Evolutionary conservation across 208 protist species (phyloP).

Genomic region (Entamoeba histolytica): DNA sequence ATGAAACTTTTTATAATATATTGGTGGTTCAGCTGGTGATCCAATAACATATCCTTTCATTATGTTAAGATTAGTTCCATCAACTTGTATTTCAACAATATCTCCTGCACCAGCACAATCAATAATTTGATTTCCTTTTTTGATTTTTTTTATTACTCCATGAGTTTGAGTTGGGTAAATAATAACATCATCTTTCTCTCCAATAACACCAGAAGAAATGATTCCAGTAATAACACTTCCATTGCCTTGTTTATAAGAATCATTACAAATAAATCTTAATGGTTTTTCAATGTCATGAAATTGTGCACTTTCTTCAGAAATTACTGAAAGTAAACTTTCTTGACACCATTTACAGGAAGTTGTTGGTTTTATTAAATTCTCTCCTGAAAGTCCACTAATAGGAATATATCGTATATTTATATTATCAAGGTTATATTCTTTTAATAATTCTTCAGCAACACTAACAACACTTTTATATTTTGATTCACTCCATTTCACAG

Average conservation of each 20-base stretch:
- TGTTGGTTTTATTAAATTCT: constrained; percentile 66
- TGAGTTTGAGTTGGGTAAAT: too few relatives aligned
- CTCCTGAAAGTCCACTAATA: constrained; percentile 68
- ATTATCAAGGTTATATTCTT: constrained; percentile 59
- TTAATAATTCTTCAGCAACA: constrained; percentile 6
- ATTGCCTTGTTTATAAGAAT: constrained; percentile 65
- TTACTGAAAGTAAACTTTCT: constrained; percentile 41
- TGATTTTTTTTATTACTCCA: too few relatives aligned
- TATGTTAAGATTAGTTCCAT: too few relatives aligned
- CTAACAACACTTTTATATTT: constrained; percentile 59
- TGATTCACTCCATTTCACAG: constrained; percentile 44
- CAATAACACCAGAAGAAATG: too few relatives aligned
- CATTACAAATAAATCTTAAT: constrained; percentile 62
- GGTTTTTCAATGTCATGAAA: constrained; percentile 55
- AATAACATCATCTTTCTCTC: too few relatives aligned
- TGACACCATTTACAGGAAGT: constrained; percentile 68
- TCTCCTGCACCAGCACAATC: too few relatives aligned
- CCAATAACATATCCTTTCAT: too few relatives aligned
- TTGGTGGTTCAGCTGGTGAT: too few relatives aligned
- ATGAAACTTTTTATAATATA: too few relatives aligned
- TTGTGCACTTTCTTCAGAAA: not conserved
- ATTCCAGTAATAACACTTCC: too few relatives aligned
- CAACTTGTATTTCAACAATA: too few relatives aligned
- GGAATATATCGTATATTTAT: constrained; percentile 68
- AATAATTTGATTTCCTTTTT: too few relatives aligned